These are phyloP conservation scores for Fusarium piperis DNA, from an alignment of 2,329 filamentous ascomycete genomes.

Conservation along the genomic window DNA sequence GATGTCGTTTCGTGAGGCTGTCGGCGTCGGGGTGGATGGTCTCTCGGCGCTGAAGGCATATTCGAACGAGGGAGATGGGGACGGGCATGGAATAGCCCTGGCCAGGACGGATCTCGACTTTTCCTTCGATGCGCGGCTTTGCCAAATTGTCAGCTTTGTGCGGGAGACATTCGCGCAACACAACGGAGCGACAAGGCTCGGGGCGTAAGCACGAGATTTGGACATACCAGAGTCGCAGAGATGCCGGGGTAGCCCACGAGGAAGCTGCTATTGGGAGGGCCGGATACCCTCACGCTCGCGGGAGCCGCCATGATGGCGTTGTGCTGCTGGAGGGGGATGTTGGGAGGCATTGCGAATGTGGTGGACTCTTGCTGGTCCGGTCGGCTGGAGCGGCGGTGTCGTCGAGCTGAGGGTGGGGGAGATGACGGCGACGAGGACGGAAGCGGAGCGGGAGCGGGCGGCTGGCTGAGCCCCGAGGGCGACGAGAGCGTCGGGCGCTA, in stretches of 20 bases:
- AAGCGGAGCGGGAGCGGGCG: slow-evolving; percentile 25
- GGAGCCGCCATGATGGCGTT: slow-evolving; percentile 42
- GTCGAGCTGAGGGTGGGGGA: slow-evolving; percentile 20
- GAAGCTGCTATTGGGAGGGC: slow-evolving; percentile 96
- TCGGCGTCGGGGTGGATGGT: slow-evolving; percentile 97
- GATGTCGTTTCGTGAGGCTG: slow-evolving; percentile 89
- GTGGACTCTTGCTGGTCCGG: not conserved
- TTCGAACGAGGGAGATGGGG: slow-evolving; percentile 89
- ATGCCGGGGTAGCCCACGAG: slow-evolving; percentile 97
- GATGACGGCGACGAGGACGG: slow-evolving; percentile 36
- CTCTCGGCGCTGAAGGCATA: slow-evolving; percentile 92
- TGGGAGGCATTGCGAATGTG: slow-evolving; percentile 20
- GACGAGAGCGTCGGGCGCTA: slow-evolving; percentile 34
- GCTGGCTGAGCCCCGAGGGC: slow-evolving; percentile 34
- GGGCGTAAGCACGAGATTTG: slow-evolving; percentile 22
- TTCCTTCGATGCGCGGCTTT: slow-evolving; percentile 95
- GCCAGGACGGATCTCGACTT: slow-evolving; percentile 92
- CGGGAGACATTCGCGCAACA: slow-evolving; percentile 12
- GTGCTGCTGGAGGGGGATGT: slow-evolving; percentile 22
- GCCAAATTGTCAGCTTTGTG: slow-evolving; percentile 28
- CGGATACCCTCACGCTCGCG: slow-evolving; percentile 85
- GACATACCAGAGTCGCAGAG: slow-evolving; percentile 91
- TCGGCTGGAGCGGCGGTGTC: slow-evolving; percentile 30
- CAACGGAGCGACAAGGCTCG: not conserved
- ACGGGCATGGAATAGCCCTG: slow-evolving; percentile 89